Base-by-base conservation (phyloP, 1,139 yeast species). In the Taphrina communis region DNA sequence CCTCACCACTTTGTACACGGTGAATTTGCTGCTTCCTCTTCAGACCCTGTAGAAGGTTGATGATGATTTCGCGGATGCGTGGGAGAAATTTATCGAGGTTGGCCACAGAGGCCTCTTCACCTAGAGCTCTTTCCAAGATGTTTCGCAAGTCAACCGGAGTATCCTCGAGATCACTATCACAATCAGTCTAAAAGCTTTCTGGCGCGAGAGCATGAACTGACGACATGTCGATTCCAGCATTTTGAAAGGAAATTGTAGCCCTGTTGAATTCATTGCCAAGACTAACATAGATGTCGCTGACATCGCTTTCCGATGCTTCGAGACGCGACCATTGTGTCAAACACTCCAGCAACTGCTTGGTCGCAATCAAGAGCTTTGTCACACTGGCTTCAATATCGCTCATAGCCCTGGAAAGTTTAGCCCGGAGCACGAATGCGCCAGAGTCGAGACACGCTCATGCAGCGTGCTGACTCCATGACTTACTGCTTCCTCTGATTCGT, bases 231-330 rank as follows among this genome's bases (percentile, higher is more conserved):
- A 90, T 85, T 0, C 92, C 92, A 0, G 89, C 86, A 58, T 82
- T 82, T 14, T 85, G 79, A 75, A 90, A 89, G 1, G 91, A 88
- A 72, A 91, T 84, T 21, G 94, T 87, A 0, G 96, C 92, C 1
- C 90, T 86, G 74, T 95, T 87, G 80, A 92, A 95, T 78, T 94
- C 97, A 76, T 94, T 94, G 0, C 99, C 99, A 50, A 95, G 82
- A 73, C 87, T 88, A 14, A 95, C 99, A 77, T 92, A 95, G 6
- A 94, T 90, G 76, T 92, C 93, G 2, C 97, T 90, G 1, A 95
- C 97, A 73, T 86, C 91, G 70, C 86, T 86, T 69, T 93, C 98
- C 50, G 88, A 84, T 2, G 91, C 93, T 46, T 85, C 84, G 39
- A 85, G 86, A 71, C 87, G 84, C 0, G 99, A 94, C 99, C 99